Evolutionary conservation across 495 filamentous ascomycete species (phyloP).

Genomic region (Aspergillus kassunensis): DNA sequence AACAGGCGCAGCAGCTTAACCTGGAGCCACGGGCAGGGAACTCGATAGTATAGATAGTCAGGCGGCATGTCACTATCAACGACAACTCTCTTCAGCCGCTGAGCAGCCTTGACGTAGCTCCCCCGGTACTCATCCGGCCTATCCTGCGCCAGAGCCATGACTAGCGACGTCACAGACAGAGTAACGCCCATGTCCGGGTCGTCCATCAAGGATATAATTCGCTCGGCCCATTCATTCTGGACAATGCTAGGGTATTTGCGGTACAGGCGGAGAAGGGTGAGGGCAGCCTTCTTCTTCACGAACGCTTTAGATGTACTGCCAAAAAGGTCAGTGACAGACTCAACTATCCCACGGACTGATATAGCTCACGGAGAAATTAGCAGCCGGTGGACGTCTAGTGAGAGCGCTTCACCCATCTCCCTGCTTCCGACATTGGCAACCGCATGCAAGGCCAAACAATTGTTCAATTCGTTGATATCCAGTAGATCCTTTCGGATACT

Average conservation of each 20-base stretch:
- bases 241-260: conserved; percentile 91
- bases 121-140: conserved; percentile 90
- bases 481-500: conserved; percentile 95
- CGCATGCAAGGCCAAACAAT: conserved; percentile 96
- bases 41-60: conserved; percentile 98
- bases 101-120: conserved; percentile 88
- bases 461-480: conserved; percentile 94
- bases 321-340: conserved; percentile 15
- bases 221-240: conserved; percentile 92
- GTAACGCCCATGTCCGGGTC: conserved; percentile 93
- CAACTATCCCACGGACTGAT: not conserved
- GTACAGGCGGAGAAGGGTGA: conserved; percentile 93
- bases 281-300: conserved; percentile 98
- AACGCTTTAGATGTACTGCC: conserved; percentile 90
- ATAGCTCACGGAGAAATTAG: conserved; percentile 86
- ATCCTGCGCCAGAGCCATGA: conserved; percentile 95
- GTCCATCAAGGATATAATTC: conserved; percentile 98
- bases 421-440: conserved; percentile 96
- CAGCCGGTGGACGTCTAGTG: conserved; percentile 86
- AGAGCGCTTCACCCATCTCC: conserved; percentile 96
- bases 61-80: conserved; percentile 81
- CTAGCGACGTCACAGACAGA: conserved; percentile 89
- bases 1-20: conserved; percentile 87
- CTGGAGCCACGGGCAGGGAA: conserved; percentile 98
- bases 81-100: conserved; percentile 79